phyloP scores from a whole-genome alignment of 1,284 basidiomycete species.

The Gymnopus androsaceus region DNA sequence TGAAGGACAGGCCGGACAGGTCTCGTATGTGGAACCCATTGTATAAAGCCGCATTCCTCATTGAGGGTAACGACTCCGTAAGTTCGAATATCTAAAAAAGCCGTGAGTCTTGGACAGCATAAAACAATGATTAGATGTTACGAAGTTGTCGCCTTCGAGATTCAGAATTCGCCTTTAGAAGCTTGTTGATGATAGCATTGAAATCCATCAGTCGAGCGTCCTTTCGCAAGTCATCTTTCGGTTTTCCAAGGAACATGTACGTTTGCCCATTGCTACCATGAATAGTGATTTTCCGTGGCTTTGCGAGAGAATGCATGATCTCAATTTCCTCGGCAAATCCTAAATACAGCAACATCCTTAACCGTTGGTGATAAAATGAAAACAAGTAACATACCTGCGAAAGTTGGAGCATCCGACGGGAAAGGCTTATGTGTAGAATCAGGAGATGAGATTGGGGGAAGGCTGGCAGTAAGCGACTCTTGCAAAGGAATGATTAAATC shows the following conservation, averaged over 20 bases:
- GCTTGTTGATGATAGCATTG: conserved; percentile 97
- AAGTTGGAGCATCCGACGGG: conserved; percentile 75
- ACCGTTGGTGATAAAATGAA: background rate
- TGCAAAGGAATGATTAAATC: conserved; percentile 88
- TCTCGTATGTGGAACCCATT: conserved; percentile 97
- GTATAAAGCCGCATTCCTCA: conserved; percentile 96
- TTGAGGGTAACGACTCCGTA: conserved; percentile 97
- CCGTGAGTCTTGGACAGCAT: background rate
- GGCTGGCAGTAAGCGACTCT: conserved; percentile 86
- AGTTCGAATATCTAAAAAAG: conserved; percentile 80
- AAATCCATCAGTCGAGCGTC: conserved; percentile 99
- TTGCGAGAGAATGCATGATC: conserved; percentile 92
- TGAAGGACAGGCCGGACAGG: conserved; percentile 82
- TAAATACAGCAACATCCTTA: conserved; percentile 30
- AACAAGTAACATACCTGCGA: conserved; percentile 56
- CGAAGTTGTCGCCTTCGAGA: conserved; percentile 88
- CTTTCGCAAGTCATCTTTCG: conserved; percentile 96
- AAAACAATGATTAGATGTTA: conserved; percentile 41
- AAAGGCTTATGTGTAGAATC: conserved; percentile 82
- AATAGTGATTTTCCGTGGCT: conserved; percentile 91
- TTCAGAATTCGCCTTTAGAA: conserved; percentile 92
- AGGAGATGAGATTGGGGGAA: conserved; percentile 74
- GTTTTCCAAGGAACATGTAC: conserved; percentile 96
- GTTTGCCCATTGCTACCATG: conserved; percentile 79
- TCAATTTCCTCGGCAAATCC: conserved; percentile 84